These are phyloP conservation scores for Petunia secreta DNA, from an alignment of 257 asterid genomes.

Conservation along the genomic window DNA sequence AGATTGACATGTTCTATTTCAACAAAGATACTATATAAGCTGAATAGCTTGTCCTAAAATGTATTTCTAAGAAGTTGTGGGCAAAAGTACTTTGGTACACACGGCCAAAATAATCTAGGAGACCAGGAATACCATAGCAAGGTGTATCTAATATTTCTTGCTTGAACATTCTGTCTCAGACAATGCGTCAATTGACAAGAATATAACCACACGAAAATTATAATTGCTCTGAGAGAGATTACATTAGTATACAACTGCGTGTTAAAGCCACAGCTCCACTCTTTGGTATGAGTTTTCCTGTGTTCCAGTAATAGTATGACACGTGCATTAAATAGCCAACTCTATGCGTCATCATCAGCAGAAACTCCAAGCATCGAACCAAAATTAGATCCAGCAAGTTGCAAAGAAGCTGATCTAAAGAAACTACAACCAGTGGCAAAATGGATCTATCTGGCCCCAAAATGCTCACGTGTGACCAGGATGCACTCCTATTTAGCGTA, in stretches of 20 bases:
- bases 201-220: not conserved
- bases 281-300: not conserved
- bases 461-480: not conserved
- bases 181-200: not conserved
- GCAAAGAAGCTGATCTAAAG: slow-evolving; percentile 8
- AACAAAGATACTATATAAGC: no score
- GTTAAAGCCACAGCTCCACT: not conserved
- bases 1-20: no score
- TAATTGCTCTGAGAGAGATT: not conserved
- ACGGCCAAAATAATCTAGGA: not conserved
- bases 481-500: not conserved
- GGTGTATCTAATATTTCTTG: not conserved
- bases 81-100: not conserved
- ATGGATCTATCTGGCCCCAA: slow-evolving; percentile 13
- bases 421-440: not conserved
- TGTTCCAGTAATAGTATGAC: slow-evolving; percentile 1
- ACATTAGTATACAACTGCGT: slow-evolving; percentile 1
- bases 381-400: slow-evolving; percentile 5
- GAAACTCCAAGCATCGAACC: not conserved
- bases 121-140: not conserved
- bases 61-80: not conserved
- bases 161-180: not conserved
- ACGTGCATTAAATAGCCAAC: not conserved
- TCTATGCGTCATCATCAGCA: not conserved
- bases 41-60: not conserved